Base-by-base conservation (phyloP, 2,329 filamentous ascomycete species). In the Calonectria hongkongensis region DNA sequence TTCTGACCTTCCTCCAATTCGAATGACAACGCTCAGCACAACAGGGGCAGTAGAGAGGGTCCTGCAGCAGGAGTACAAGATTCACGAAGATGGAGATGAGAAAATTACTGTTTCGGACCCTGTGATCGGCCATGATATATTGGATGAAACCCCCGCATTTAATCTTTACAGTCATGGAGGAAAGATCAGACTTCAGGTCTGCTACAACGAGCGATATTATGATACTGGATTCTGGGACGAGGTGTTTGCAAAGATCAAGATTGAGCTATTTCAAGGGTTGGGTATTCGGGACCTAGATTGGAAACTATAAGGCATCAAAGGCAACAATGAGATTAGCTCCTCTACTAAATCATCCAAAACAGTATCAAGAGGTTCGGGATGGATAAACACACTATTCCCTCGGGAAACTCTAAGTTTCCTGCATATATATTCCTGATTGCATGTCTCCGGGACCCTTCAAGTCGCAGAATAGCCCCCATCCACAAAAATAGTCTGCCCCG, bases 401-500 rank as follows among this genome's bases (percentile, higher is more conserved):
- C 10, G 8, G 33, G 33, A 36, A 9, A 36, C 2, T 9, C 12
- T 3, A 2, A 13, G 3, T 10, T 9, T 1, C 33, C 8, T 36
- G 6, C 33, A 36, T 36, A 13, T 13, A 1, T 36, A 9, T 6
- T 36, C 0, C 1, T 36, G 3, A 36, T 36, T 36, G 33, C 10
- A 13, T 2, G 33, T 36, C 12, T 36, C 10, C 33, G 1, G 2
- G 2, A 2, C 6, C 3, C 18, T 21, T 63, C 41, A 71, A 4
- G 25, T 48, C 16, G 81, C 81, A 1, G 83, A 84, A 51, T 83
- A 84, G 0, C 82, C 82, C 1, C 82, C 82, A 39, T 83, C 82
- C 0, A 84, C 81, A 73, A 83, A 84, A 1, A 84, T 74, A 0
- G 78, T 81, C 74, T 83, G 83, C 0, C 82, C 82, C 0, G 82